Base-by-base conservation (phyloP, 257 asterid genomes). In the Phtheirospermum japonicum region DNA sequence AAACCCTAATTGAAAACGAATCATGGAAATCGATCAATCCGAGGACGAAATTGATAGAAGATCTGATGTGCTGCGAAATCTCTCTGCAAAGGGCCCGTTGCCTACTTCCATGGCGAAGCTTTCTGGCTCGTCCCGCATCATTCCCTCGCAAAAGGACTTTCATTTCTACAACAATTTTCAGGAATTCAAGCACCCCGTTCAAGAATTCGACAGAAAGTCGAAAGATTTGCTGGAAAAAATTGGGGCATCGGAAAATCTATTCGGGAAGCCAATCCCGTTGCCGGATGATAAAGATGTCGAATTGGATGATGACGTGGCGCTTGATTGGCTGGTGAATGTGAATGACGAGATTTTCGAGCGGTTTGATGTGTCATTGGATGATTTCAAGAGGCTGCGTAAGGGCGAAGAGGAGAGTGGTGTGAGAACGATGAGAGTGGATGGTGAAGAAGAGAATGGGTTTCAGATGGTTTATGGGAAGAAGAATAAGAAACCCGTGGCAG, bases 141-240 rank as follows among this genome's bases (percentile, higher is more conserved):
- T 93, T 30, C 95, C 99, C 31, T 61, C 77, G 16, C 77, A 77
- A 6, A 82, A 75, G 60, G 99, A 93, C 83, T 89, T 93, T 60
- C 83, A 89, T 72, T 93, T 93, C 77, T 93, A 85, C 83, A 72
- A 84, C 42, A 93, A 89, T 76, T 93, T 93, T 57, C 56, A 71
- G 0, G 93, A 87, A 74, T 93, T 89, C 84, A 85, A 80, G 83
- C 43, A 31, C 9, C 88, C 92, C 20, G 64, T 87, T 11, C 61
- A 69, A 32, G 79, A 69, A 74, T 80, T 79, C 67, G 84, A 82
- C 26, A 39, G 51, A 2, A 82, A 85, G 78, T 79, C 96, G 42
- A 78, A 67, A 62, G 32, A 50, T 39, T 57, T 87, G 45, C 72
- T 89, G 57, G 67, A 65, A 4, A 71, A 60, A 34, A 74, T 85